phyloP scores from a whole-genome alignment of 2,329 filamentous ascomycete genomes.

The Talaromyces albobiverticillius region DNA sequence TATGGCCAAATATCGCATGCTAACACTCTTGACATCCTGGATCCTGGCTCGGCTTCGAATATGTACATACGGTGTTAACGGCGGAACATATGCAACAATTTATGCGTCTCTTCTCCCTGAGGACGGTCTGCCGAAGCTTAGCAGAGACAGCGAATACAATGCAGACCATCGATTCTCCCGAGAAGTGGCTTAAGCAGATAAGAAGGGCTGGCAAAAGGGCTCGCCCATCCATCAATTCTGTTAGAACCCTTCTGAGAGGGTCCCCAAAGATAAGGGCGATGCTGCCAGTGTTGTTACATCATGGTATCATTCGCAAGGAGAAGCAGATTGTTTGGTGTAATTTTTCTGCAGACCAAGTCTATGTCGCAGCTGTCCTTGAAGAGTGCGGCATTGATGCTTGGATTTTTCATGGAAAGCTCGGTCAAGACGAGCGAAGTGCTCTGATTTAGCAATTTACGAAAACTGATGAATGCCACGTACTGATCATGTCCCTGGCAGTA shows the following conservation, averaged over 20 bases:
- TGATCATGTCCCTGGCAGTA: neutral
- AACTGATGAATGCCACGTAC: neutral
- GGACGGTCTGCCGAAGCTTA: no score
- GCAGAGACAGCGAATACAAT: no score
- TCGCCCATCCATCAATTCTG: neutral
- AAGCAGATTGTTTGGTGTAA: constrained; percentile 7
- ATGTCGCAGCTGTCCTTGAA: neutral
- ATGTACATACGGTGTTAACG: no score
- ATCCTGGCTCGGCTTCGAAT: neutral
- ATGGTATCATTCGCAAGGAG: neutral
- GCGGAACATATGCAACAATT: no score
- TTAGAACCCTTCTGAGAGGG: constrained; percentile 1
- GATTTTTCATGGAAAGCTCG: neutral
- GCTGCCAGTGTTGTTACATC: neutral
- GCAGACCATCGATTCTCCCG: no score
- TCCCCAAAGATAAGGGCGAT: constrained; percentile 7
- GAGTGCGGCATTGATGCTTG: constrained; percentile 2
- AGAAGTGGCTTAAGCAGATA: neutral
- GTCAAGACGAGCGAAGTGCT: neutral
- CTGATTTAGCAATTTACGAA: neutral
- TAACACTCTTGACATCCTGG: neutral
- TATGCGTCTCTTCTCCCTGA: no score
- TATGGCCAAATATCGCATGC: neutral
- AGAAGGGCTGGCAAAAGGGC: neutral
- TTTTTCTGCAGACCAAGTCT: neutral